Percentiles rank a stretch among this genome's conserved stretches.
Conservation (phyloP, 805 yeast genomes). For the Saccharomycopsis microspora region DNA sequence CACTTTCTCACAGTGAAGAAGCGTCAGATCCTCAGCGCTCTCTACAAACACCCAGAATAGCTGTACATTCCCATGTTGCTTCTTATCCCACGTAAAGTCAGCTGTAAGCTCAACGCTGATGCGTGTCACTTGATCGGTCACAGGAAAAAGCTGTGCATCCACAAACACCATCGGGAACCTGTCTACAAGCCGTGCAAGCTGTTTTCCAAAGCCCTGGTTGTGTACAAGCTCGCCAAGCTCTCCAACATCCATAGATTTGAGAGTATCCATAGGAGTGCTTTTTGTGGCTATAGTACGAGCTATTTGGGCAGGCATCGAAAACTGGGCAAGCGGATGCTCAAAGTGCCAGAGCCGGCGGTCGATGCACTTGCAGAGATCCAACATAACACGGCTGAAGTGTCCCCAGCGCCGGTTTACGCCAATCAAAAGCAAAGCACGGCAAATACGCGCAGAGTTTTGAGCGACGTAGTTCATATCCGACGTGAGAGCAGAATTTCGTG, state of each 20-base stretch:
- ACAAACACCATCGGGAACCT: constrained; percentile 69
- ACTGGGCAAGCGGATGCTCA: constrained; percentile 83
- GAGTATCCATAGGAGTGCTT: constrained; percentile 55
- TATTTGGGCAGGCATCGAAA: constrained; percentile 64
- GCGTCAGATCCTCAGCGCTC: constrained; percentile 49
- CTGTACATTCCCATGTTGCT: constrained; percentile 72
- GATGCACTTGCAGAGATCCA: constrained; percentile 77
- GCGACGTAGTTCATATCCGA: constrained; percentile 92
- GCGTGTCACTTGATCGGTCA: constrained; percentile 77
- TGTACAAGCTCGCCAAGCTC: constrained; percentile 90
- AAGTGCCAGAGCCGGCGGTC: constrained; percentile 82
- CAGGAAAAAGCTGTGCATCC: constrained; percentile 78
- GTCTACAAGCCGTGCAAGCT: constrained; percentile 46
- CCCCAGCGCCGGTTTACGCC: constrained; percentile 94
- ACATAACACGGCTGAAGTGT: constrained; percentile 54
- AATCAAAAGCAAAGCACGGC: constrained; percentile 80
- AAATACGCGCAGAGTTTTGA: constrained; percentile 87
- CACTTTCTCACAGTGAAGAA: constrained; percentile 76
- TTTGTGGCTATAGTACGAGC: constrained; percentile 49
- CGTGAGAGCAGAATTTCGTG: constrained; percentile 68
- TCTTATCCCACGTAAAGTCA: constrained; percentile 79
- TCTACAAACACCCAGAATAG: constrained; percentile 91
- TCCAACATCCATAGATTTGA: constrained; percentile 58
- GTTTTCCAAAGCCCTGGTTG: constrained; percentile 61
- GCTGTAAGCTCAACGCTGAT: constrained; percentile 61